Evolutionary conservation across 495 filamentous ascomycete genomes (phyloP).

Genomic region (Xylaria acuta): DNA sequence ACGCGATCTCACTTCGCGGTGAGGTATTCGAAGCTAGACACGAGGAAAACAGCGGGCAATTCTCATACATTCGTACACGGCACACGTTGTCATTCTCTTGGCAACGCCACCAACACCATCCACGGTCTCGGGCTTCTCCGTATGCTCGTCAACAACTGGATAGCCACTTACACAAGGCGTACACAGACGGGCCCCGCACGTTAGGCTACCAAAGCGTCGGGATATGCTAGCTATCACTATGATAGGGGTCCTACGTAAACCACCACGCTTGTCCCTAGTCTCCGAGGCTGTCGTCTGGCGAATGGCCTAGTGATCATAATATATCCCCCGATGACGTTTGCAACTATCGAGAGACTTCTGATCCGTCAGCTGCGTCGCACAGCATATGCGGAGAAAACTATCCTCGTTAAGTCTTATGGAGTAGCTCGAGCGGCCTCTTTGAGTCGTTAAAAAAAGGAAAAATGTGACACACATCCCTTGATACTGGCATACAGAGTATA

Average conservation of each 20-base stretch:
- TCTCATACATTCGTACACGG: background rate
- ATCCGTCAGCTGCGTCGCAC: constrained; percentile 6
- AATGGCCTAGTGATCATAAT: background rate
- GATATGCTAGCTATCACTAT: background rate
- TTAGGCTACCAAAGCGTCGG: constrained; percentile 11
- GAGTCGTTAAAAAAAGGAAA: background rate
- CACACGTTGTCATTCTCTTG: background rate
- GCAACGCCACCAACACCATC: background rate
- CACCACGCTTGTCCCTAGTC: background rate
- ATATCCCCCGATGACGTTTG: background rate
- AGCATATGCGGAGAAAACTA: constrained; percentile 6
- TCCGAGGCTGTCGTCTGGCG: background rate
- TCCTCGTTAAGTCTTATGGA: background rate
- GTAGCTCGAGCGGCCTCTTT: background rate
- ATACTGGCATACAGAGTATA: background rate
- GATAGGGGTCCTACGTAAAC: background rate
- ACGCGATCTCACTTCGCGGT: background rate
- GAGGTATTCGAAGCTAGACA: background rate
- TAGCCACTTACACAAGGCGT: background rate
- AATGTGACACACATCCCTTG: background rate
- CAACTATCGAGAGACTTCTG: background rate
- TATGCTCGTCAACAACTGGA: background rate
- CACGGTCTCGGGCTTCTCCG: background rate
- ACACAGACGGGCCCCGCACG: background rate
- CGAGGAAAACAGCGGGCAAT: background rate